These are phyloP conservation scores for Thalassiosira ordinaria DNA, from an alignment of 352 stramenopile genomes.

Conservation along the genomic window DNA sequence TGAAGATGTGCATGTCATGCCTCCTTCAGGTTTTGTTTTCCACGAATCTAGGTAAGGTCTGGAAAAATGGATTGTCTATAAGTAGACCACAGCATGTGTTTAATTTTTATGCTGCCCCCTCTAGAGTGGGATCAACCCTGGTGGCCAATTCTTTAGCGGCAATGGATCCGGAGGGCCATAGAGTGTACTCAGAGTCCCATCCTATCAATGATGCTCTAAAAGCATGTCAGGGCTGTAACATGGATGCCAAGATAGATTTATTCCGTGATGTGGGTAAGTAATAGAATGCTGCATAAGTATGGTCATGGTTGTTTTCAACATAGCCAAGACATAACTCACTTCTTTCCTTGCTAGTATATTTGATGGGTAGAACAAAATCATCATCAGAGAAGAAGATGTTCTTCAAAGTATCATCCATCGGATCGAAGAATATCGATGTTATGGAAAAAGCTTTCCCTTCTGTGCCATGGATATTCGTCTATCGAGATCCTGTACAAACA, in stretches of 20 bases:
- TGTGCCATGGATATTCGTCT: conserved; percentile 89
- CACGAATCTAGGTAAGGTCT: conserved; percentile 90
- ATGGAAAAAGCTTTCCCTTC: conserved; percentile 80
- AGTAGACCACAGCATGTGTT: no score
- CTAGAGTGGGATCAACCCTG: conserved; percentile 88
- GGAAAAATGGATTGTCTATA: no score
- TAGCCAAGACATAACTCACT: neutral
- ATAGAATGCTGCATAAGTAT: neutral
- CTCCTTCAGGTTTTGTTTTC: conserved; percentile 86
- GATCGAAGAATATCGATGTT: conserved; percentile 59
- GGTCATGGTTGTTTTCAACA: neutral
- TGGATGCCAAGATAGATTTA: conserved; percentile 44
- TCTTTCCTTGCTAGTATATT: conserved; percentile 50
- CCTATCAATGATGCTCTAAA: conserved; percentile 53
- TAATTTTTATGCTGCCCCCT: no score
- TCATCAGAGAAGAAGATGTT: conserved; percentile 63
- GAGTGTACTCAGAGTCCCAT: conserved; percentile 75
- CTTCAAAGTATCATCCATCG: conserved; percentile 83
- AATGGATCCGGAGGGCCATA: conserved; percentile 60
- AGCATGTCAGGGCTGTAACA: conserved; percentile 40
- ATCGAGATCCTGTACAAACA: conserved; percentile 87
- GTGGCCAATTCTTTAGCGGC: conserved; percentile 87
- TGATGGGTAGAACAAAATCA: conserved; percentile 69
- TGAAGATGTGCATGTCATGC: conserved; percentile 27
- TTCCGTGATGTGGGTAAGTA: conserved; percentile 62